These are phyloP conservation scores for Sanghuangporus weigelae DNA, from an alignment of 1,284 basidiomycete species.

Conservation along the genomic window DNA sequence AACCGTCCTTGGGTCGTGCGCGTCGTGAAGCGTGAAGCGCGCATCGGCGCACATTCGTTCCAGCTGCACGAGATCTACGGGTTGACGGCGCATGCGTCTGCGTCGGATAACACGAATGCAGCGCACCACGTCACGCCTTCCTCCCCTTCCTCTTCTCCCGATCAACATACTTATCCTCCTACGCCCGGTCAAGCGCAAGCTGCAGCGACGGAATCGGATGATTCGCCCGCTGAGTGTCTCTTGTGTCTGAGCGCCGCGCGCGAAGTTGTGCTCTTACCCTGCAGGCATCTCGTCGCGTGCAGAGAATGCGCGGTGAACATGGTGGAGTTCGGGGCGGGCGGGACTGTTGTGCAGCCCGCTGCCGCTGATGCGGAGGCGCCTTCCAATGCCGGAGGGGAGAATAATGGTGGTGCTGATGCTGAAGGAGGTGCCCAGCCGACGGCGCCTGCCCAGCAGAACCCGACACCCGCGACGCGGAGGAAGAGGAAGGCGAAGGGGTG, in stretches of 20 bases:
- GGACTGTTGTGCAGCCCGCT: constrained; percentile 63
- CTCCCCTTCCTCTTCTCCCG: constrained; percentile 32
- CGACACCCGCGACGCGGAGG: constrained; percentile 39
- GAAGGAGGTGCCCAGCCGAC: constrained; percentile 11
- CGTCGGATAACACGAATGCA: constrained; percentile 19
- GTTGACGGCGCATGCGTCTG: constrained; percentile 54
- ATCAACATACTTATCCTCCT: constrained; percentile 37
- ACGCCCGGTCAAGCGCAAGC: constrained; percentile 31
- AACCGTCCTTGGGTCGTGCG: constrained; percentile 80
- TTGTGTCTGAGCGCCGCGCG: constrained; percentile 81
- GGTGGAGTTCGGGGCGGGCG: constrained; percentile 92
- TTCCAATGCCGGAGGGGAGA: constrained; percentile 20
- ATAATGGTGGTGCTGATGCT: constrained; percentile 15
- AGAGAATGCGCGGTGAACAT: constrained; percentile 90
- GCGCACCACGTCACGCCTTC: constrained; percentile 35
- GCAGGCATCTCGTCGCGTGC: constrained; percentile 87
- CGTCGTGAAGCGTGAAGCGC: constrained; percentile 85
- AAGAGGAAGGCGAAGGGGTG: constrained; percentile 91
- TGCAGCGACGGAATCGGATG: constrained; percentile 30
- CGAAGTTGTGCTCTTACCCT: constrained; percentile 86
- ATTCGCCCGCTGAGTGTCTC: constrained; percentile 81
- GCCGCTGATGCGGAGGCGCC: constrained; percentile 24
- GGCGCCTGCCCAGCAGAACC: constrained; percentile 18
- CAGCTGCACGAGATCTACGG: constrained; percentile 91
- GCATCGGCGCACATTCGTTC: constrained; percentile 88